phyloP scores from a whole-genome alignment of 2,329 filamentous ascomycete species.

The Exophiala sp. region DNA sequence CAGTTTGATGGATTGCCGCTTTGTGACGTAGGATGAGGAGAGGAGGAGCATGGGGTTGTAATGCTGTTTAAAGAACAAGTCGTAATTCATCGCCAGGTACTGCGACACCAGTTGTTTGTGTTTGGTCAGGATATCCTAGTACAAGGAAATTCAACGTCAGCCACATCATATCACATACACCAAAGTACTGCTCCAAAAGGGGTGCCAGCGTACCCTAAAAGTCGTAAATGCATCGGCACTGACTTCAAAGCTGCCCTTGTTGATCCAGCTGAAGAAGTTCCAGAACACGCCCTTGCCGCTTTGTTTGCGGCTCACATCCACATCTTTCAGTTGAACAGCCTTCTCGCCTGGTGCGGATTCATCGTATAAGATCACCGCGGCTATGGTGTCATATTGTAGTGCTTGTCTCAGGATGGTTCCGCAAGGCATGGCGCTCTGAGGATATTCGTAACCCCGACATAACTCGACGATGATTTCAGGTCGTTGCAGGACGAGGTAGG shows the following conservation, averaged over 20 bases:
- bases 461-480: slow-evolving; percentile 83
- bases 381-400: slow-evolving; percentile 82
- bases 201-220: slow-evolving; percentile 78
- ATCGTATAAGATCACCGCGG: slow-evolving; percentile 87
- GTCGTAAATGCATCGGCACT: slow-evolving; percentile 97
- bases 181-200: too few species aligned
- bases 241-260: slow-evolving; percentile 92
- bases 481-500: slow-evolving; percentile 78
- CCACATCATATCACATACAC: too few species aligned
- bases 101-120: slow-evolving; percentile 87
- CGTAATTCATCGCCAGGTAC: slow-evolving; percentile 85
- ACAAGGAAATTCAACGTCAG: background rate
- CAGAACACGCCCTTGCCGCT: slow-evolving; percentile 85
- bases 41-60: slow-evolving; percentile 74
- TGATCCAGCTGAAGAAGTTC: slow-evolving; percentile 96
- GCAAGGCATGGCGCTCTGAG: slow-evolving; percentile 85
- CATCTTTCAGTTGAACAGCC: slow-evolving; percentile 67
- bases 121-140: slow-evolving; percentile 81
- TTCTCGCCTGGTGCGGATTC: slow-evolving; percentile 70
- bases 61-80: slow-evolving; percentile 73
- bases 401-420: slow-evolving; percentile 85
- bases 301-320: slow-evolving; percentile 69
- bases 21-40: slow-evolving; percentile 94
- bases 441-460: slow-evolving; percentile 82
- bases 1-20: slow-evolving; percentile 95